phyloP scores from a whole-genome alignment of 116 monocot species.

The Iris pallida region DNA sequence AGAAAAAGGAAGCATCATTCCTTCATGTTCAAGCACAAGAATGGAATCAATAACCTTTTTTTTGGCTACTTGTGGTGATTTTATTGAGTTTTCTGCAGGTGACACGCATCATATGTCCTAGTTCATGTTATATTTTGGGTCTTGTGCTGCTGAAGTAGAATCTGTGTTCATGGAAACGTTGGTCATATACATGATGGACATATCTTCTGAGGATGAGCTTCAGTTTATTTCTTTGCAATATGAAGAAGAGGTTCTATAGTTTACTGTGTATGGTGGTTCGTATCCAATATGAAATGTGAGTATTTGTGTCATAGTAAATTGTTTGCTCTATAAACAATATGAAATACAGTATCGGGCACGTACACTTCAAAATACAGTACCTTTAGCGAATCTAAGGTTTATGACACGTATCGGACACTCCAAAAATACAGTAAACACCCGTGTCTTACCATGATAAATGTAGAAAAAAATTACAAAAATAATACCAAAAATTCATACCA shows the following conservation, averaged over 20 bases:
- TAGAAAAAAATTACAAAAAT: too few relatives aligned
- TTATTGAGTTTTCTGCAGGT: constrained; percentile 7
- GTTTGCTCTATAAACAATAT: too few relatives aligned
- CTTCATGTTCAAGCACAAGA: background rate
- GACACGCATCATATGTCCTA: constrained; percentile 18
- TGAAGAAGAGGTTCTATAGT: constrained; percentile 17
- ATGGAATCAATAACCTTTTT: background rate
- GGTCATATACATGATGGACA: constrained; percentile 53
- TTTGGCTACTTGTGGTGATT: background rate
- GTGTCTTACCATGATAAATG: too few relatives aligned
- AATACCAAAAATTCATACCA: too few relatives aligned
- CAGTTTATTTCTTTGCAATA: background rate
- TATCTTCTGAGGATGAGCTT: constrained; percentile 20
- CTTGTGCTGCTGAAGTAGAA: constrained; percentile 39
- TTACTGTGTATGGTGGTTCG: constrained; percentile 1
- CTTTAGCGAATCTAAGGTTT: too few relatives aligned
- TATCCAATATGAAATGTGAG: background rate
- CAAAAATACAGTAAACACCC: too few relatives aligned
- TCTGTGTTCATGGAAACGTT: constrained; percentile 42
- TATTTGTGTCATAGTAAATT: background rate
- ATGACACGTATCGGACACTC: too few relatives aligned
- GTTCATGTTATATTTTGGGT: constrained; percentile 19
- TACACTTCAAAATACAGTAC: too few relatives aligned
- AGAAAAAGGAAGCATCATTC: background rate
- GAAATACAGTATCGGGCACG: too few relatives aligned